These are phyloP conservation scores for Penicillium chermesinum DNA, from an alignment of 495 filamentous ascomycete genomes.

Conservation along the genomic window DNA sequence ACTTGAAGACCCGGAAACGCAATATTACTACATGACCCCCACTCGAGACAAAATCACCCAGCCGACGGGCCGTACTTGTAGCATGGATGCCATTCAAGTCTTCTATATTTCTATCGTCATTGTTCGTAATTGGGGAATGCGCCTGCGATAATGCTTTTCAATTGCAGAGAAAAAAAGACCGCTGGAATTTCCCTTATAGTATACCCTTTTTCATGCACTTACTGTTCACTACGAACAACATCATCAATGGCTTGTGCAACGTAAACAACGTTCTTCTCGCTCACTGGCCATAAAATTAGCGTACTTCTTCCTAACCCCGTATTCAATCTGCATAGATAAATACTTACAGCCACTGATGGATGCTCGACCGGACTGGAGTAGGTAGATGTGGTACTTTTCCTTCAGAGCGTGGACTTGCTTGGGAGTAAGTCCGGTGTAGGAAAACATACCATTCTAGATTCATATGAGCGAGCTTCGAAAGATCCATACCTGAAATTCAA, in stretches of 20 bases:
- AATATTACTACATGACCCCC: too few species aligned
- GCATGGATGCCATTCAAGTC: conserved; percentile 1
- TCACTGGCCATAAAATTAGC: conserved; percentile 38
- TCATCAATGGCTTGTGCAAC: conserved; percentile 45
- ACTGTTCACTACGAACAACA: conserved; percentile 41
- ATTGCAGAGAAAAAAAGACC: too few species aligned
- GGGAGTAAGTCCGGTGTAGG: conserved; percentile 44
- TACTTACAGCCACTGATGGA: conserved; percentile 46
- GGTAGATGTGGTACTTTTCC: conserved; percentile 47
- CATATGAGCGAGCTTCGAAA: conserved; percentile 5
- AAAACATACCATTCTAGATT: conserved; percentile 50
- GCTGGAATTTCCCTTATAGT: too few species aligned
- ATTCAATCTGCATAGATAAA: not conserved
- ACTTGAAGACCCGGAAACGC: too few species aligned
- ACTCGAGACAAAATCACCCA: too few species aligned
- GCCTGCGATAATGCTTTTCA: conserved; percentile 14
- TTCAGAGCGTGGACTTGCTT: conserved; percentile 42
- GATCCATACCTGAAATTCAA: not conserved
- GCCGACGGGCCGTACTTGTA: too few species aligned
- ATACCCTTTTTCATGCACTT: conserved; percentile 6
- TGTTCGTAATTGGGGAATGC: conserved; percentile 14
- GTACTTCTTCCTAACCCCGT: not conserved
- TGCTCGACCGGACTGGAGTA: conserved; percentile 43
- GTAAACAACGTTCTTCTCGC: conserved; percentile 45
- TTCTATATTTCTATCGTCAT: conserved; percentile 27